Evolutionary conservation across 1,139 yeast species (phyloP).

Genomic region (Geotrichum restrictum): DNA sequence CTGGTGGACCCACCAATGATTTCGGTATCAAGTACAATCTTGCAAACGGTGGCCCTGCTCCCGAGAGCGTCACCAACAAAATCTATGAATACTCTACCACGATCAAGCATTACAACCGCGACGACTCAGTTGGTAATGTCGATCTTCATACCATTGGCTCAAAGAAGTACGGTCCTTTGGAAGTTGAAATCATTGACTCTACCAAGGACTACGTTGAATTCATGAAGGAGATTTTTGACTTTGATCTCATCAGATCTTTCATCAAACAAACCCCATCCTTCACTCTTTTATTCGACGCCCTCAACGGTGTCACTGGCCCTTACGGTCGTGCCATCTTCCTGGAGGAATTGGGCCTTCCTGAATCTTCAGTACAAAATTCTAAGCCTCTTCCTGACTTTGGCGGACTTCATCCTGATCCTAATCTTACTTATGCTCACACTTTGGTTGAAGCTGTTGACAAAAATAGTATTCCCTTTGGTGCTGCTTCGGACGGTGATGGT

Average conservation of each 20-base stretch:
- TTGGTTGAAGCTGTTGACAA: slow-evolving; percentile 80
- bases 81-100: slow-evolving; percentile 68
- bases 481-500: slow-evolving; percentile 98
- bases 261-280: slow-evolving; percentile 56
- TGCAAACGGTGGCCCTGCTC: slow-evolving; percentile 98
- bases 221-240: slow-evolving; percentile 85
- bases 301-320: slow-evolving; percentile 97
- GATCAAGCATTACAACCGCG: slow-evolving; percentile 58
- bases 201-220: slow-evolving; percentile 71
- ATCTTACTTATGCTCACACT: slow-evolving; percentile 87
- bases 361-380: slow-evolving; percentile 68
- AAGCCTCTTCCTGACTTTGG: slow-evolving; percentile 87
- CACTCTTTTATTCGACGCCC: slow-evolving; percentile 77
- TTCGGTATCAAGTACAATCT: slow-evolving; percentile 94
- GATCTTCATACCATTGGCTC: slow-evolving; percentile 61
- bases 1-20: slow-evolving; percentile 95
- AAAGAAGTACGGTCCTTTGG: slow-evolving; percentile 47
- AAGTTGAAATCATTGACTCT: slow-evolving; percentile 78
- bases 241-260: slow-evolving; percentile 71
- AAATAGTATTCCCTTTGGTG: slow-evolving; percentile 85
- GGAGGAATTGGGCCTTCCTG: slow-evolving; percentile 76
- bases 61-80: slow-evolving; percentile 85
- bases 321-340: slow-evolving; percentile 83
- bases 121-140: slow-evolving; percentile 51
- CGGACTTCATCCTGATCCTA: slow-evolving; percentile 97